These are phyloP conservation scores for Fusarium brachygibbosum DNA, from an alignment of 2,329 filamentous ascomycete genomes.

Conservation along the genomic window DNA sequence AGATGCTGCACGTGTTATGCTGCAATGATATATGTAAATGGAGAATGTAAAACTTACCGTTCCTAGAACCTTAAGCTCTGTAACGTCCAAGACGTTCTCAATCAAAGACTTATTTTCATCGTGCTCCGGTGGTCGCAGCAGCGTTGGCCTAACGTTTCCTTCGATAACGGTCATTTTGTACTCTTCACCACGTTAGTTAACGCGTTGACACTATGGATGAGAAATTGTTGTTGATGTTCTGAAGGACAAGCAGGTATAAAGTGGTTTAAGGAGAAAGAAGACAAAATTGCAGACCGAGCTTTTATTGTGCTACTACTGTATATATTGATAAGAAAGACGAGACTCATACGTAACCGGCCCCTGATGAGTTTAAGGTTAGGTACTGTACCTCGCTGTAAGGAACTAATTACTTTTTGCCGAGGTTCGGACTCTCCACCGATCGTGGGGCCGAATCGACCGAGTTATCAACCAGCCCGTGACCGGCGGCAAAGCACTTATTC, in stretches of 20 bases:
- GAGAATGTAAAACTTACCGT: constrained; percentile 66
- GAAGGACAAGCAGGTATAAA: not conserved
- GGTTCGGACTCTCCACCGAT: constrained; percentile 33
- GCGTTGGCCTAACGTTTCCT: constrained; percentile 52
- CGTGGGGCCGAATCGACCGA: constrained; percentile 38
- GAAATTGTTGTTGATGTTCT: not conserved
- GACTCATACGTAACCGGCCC: constrained; percentile 33
- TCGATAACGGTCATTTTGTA: constrained; percentile 42
- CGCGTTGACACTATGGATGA: not conserved
- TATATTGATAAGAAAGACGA: constrained; percentile 15
- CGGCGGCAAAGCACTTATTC: constrained; percentile 7
- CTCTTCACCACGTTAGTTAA: constrained; percentile 4
- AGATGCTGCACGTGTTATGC: not conserved
- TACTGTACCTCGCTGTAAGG: not conserved
- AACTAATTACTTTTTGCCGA: constrained; percentile 38
- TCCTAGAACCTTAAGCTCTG: constrained; percentile 80
- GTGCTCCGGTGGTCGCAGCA: constrained; percentile 77
- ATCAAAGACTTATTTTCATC: constrained; percentile 82
- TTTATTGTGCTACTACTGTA: constrained; percentile 27
- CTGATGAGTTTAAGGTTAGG: constrained; percentile 24
- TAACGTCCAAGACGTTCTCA: constrained; percentile 90
- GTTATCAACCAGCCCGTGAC: constrained; percentile 28
- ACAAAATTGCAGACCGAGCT: constrained; percentile 24
- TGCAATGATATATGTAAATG: not conserved
- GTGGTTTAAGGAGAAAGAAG: not conserved